Percentiles rank a stretch among this genome's conserved stretches.
These are phyloP conservation scores for Hemileccinum rubropunctum DNA, from an alignment of 768 basidiomycete species.

Conservation along the genomic window DNA sequence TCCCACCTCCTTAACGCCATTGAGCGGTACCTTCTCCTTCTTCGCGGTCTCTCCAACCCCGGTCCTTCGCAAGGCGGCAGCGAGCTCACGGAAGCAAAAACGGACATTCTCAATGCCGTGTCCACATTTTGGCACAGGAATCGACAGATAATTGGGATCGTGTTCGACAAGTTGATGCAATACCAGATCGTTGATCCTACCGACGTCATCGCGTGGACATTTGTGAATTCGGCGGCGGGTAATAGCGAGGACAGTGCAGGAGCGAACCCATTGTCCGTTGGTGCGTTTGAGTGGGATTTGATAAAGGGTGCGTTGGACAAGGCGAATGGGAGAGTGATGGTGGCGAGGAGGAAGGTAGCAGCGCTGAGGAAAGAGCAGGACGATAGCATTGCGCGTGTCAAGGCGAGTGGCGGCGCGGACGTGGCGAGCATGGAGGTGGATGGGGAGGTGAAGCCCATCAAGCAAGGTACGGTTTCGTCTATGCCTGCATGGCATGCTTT, in stretches of 20 bases:
- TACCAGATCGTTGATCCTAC: conserved; percentile 96
- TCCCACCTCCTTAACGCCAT: conserved; percentile 97
- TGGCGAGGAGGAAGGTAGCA: conserved; percentile 71
- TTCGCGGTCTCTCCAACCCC: conserved; percentile 55
- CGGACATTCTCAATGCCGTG: conserved; percentile 67
- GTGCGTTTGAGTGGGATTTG: conserved; percentile 81
- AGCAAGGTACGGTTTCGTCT: conserved; percentile 27
- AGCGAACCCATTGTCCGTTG: conserved; percentile 38
- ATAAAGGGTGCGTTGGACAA: conserved; percentile 84
- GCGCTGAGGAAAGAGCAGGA: conserved; percentile 86
- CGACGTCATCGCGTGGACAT: conserved; percentile 87
- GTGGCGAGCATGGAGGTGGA: conserved; percentile 63
- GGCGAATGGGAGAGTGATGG: conserved; percentile 82
- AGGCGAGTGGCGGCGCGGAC: conserved; percentile 56
- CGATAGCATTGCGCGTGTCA: conserved; percentile 72
- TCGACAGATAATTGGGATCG: conserved; percentile 85
- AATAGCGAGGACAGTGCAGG: conserved; percentile 37
- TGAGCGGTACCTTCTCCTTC: conserved; percentile 83
- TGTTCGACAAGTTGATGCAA: conserved; percentile 97
- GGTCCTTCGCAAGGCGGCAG: conserved; percentile 12
- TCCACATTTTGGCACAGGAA: conserved; percentile 82
- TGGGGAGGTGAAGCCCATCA: conserved; percentile 63
- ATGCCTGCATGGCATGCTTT: background rate
- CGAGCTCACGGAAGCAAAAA: conserved; percentile 56
- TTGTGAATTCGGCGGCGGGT: conserved; percentile 46